Evolutionary conservation across 2,329 filamentous ascomycete species (phyloP).

Genomic region (Fusarium sp.): DNA sequence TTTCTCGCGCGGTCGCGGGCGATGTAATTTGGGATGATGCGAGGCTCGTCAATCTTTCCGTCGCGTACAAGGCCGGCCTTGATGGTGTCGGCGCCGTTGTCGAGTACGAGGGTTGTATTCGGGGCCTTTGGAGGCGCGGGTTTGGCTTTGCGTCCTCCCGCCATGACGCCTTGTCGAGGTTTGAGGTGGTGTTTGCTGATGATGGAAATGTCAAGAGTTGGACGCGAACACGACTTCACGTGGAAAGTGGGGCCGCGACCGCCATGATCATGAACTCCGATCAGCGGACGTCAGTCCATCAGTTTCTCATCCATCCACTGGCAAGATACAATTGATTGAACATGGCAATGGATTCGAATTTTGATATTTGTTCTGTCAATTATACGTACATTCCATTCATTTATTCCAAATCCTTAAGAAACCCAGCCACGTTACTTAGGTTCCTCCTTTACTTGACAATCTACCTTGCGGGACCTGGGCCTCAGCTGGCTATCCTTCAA

Average conservation of each 20-base stretch:
- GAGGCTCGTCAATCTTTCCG: constrained; percentile 65
- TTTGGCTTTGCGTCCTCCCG: constrained; percentile 65
- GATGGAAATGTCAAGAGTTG: constrained; percentile 10
- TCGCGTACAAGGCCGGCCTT: constrained; percentile 84
- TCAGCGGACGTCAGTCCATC: no score
- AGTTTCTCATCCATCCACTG: no score
- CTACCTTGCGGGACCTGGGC: no score
- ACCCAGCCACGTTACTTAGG: background rate
- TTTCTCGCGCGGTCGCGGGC: constrained; percentile 84
- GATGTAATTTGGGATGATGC: constrained; percentile 87
- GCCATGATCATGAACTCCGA: background rate
- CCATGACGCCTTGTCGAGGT: constrained; percentile 49
- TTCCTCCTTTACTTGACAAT: background rate
- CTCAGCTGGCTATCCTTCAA: no score
- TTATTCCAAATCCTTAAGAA: no score
- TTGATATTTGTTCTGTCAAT: no score
- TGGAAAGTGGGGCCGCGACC: constrained; percentile 22
- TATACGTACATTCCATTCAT: no score
- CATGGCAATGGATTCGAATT: no score
- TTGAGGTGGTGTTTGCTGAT: background rate
- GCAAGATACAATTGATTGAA: no score
- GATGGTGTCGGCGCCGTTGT: constrained; percentile 92
- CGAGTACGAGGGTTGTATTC: constrained; percentile 82
- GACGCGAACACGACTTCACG: constrained; percentile 33
- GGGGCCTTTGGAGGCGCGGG: constrained; percentile 64